These are phyloP conservation scores for Candida coquimbonensis DNA, from an alignment of 805 yeast genomes.

Conservation along the genomic window DNA sequence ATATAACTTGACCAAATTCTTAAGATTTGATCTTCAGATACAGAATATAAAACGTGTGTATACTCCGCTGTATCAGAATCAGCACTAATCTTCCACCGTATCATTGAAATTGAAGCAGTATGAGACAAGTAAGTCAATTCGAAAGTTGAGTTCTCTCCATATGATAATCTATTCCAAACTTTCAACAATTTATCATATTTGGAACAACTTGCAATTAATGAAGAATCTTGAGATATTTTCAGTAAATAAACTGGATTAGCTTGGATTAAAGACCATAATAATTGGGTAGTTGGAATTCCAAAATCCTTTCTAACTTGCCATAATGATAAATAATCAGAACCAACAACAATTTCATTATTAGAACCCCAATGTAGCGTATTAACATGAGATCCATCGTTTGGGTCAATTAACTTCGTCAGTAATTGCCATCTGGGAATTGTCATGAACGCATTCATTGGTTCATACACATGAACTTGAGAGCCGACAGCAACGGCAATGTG, in stretches of 20 bases:
- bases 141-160: conserved; percentile 56
- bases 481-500: conserved; percentile 47
- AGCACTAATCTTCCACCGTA: conserved; percentile 47
- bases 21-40: conserved; percentile 50
- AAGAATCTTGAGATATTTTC: conserved; percentile 60
- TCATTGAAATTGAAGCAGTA: conserved; percentile 44
- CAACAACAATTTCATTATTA: conserved; percentile 50
- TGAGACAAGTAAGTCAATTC: conserved; percentile 67
- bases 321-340: conserved; percentile 48
- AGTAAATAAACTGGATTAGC: conserved; percentile 55
- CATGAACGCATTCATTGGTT: conserved; percentile 47
- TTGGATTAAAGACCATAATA: conserved; percentile 38
- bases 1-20: conserved; percentile 68
- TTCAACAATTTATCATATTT: conserved; percentile 61
- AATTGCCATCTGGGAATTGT: conserved; percentile 39
- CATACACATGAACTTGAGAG: conserved; percentile 38
- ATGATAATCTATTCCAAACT: conserved; percentile 70
- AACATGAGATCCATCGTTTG: conserved; percentile 27
- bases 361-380: conserved; percentile 50
- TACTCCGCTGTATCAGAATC: conserved; percentile 26
- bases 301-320: conserved; percentile 43
- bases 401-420: conserved; percentile 24
- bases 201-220: conserved; percentile 57
- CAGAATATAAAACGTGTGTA: conserved; percentile 54
- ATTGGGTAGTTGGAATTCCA: conserved; percentile 30